phyloP scores from a whole-genome alignment of 2,329 filamentous ascomycete genomes.

The Fusarium graminum region DNA sequence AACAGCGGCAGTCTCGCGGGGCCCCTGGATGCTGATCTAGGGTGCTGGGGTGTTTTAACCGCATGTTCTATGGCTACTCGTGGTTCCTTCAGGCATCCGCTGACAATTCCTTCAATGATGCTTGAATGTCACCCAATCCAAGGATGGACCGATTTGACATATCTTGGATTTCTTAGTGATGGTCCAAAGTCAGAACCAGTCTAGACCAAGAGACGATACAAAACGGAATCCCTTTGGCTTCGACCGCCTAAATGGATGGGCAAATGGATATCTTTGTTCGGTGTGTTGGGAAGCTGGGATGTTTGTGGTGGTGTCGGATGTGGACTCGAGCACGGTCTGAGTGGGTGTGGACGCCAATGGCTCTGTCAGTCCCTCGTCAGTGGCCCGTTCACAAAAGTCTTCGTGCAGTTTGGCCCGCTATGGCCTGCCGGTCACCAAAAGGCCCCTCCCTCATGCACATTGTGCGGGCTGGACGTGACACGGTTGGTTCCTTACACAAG shows the following conservation, averaged over 20 bases:
- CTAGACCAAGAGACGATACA: slow-evolving; percentile 33
- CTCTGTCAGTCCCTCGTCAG: slow-evolving; percentile 37
- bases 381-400: slow-evolving; percentile 41
- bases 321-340: slow-evolving; percentile 35
- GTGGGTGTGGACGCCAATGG: slow-evolving; percentile 42
- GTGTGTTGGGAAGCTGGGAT: slow-evolving; percentile 41
- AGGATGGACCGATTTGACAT: slow-evolving; percentile 30
- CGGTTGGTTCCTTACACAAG: slow-evolving; percentile 37
- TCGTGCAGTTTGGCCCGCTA: slow-evolving; percentile 40
- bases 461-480: slow-evolving; percentile 42
- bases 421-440: slow-evolving; percentile 34
- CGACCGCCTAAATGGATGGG: slow-evolving; percentile 34
- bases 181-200: slow-evolving; percentile 34
- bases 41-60: slow-evolving; percentile 18
- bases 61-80: slow-evolving; percentile 13
- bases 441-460: slow-evolving; percentile 43
- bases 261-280: slow-evolving; percentile 41
- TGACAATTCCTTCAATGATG: slow-evolving; percentile 8
- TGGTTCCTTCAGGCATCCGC: slow-evolving; percentile 3
- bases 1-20: slow-evolving; percentile 39
- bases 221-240: slow-evolving; percentile 27
- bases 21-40: slow-evolving; percentile 29
- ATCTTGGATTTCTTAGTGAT: slow-evolving; percentile 19
- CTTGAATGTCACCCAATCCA: slow-evolving; percentile 25
- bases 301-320: slow-evolving; percentile 46